These are phyloP conservation scores for Penicillium decumbens DNA, from an alignment of 2,329 filamentous ascomycete species.

Conservation along the genomic window DNA sequence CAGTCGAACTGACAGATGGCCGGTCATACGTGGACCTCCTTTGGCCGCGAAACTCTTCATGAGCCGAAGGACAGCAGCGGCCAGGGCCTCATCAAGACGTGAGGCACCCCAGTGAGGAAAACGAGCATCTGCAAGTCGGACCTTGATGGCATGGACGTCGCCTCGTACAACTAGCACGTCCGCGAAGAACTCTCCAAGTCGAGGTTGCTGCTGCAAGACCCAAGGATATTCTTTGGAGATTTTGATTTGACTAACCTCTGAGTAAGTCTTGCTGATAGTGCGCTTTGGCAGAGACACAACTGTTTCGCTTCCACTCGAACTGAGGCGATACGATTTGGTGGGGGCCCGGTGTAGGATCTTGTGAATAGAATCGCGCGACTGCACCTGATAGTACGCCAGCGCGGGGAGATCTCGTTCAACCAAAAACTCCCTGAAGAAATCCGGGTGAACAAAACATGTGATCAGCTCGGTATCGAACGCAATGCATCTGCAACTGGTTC, in stretches of 20 bases:
- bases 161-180: conserved; percentile 65
- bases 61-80: conserved; percentile 59
- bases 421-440: conserved; percentile 60
- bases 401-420: conserved; percentile 51
- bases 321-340: conserved; percentile 46
- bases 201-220: conserved; percentile 66
- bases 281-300: conserved; percentile 56
- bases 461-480: conserved; percentile 59
- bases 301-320: conserved; percentile 48
- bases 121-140: conserved; percentile 60
- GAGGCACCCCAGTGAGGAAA: conserved; percentile 64
- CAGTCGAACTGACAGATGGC: conserved; percentile 70
- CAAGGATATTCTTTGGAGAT: conserved; percentile 56
- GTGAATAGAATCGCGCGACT: conserved; percentile 51
- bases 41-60: conserved; percentile 55
- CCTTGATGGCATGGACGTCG: conserved; percentile 60
- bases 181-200: conserved; percentile 64
- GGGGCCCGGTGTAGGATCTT: conserved; percentile 47
- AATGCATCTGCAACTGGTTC: conserved; percentile 57
- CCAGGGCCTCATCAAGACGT: conserved; percentile 51
- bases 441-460: conserved; percentile 59
- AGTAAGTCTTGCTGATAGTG: conserved; percentile 51
- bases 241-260: conserved; percentile 51
- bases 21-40: conserved; percentile 54
- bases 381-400: conserved; percentile 53